A percentile compares a stretch with the other conserved stretches of the same genome.
These are phyloP conservation scores for Rhodocollybia butyracea DNA, from an alignment of 768 basidiomycete genomes.

Conservation along the genomic window DNA sequence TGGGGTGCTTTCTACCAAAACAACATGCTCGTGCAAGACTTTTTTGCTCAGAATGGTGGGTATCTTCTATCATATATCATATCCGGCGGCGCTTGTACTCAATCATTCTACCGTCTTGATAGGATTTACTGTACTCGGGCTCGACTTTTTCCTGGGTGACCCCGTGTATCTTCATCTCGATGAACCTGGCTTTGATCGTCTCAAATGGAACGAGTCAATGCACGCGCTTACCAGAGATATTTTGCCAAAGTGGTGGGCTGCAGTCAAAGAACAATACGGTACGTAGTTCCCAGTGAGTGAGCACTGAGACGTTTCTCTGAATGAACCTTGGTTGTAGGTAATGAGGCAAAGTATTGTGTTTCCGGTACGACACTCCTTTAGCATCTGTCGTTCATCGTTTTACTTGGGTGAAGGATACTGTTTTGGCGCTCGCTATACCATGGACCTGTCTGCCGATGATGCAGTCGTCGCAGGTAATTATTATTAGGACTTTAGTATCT, in stretches of 20 bases:
- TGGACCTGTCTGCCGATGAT: constrained; percentile 41
- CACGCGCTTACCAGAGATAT: constrained; percentile 32
- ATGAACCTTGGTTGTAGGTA: constrained; percentile 10
- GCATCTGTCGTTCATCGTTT: background rate
- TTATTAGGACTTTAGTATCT: background rate
- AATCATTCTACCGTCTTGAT: background rate
- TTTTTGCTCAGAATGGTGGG: constrained; percentile 57
- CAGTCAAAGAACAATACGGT: constrained; percentile 49
- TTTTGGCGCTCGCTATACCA: constrained; percentile 52
- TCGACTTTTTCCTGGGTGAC: constrained; percentile 66
- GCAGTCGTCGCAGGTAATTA: constrained; percentile 44
- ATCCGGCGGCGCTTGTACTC: background rate
- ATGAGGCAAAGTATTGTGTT: constrained; percentile 38
- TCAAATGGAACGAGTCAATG: constrained; percentile 38
- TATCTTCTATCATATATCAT: background rate
- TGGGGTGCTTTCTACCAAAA: constrained; percentile 59
- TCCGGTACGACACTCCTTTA: constrained; percentile 33
- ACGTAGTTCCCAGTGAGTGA: background rate
- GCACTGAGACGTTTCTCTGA: background rate
- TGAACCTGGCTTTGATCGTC: constrained; percentile 33
- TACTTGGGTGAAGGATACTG: constrained; percentile 44
- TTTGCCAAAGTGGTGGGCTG: constrained; percentile 50
- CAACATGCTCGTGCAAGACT: constrained; percentile 60
- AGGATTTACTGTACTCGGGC: constrained; percentile 59
- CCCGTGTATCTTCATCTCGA: constrained; percentile 37